Evolutionary conservation across 2,329 filamentous ascomycete genomes (phyloP).

Genomic region (Aspergillus eucalypticola): DNA sequence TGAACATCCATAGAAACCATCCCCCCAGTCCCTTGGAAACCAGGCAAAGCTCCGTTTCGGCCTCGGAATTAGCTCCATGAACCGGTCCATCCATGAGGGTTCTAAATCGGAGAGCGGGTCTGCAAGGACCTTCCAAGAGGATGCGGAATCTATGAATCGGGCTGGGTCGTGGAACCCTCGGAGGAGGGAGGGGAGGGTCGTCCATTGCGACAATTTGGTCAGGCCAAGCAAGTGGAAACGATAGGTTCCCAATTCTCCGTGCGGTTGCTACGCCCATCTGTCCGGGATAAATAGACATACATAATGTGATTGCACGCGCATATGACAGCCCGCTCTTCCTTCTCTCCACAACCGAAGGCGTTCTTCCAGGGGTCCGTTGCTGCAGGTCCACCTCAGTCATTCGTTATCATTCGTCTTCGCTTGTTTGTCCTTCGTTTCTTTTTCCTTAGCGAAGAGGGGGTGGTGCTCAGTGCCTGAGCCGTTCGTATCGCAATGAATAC

Average conservation of each 20-base stretch:
- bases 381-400: constrained; percentile 14
- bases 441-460: constrained; percentile 9
- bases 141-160: constrained; percentile 1
- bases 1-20: not conserved
- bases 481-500: constrained; percentile 26
- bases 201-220: too few species aligned
- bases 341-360: constrained; percentile 8
- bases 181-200: not conserved
- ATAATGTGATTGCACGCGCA: constrained; percentile 11
- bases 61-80: not conserved
- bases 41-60: not conserved
- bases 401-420: constrained; percentile 15
- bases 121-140: not conserved
- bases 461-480: constrained; percentile 6
- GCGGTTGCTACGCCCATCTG: not conserved
- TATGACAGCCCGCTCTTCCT: not conserved
- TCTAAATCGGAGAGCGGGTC: constrained; percentile 3
- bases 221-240: constrained; percentile 5
- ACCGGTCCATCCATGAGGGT: not conserved
- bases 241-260: constrained; percentile 5
- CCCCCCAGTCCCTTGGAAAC: not conserved
- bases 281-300: constrained; percentile 13
- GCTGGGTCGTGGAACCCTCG: constrained; percentile 5
- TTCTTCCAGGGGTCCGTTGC: constrained; percentile 10
- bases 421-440: constrained; percentile 10